Conservation (phyloP, 2,329 filamentous ascomycete species). For the Paracoccidioides brasiliensis region DNA sequence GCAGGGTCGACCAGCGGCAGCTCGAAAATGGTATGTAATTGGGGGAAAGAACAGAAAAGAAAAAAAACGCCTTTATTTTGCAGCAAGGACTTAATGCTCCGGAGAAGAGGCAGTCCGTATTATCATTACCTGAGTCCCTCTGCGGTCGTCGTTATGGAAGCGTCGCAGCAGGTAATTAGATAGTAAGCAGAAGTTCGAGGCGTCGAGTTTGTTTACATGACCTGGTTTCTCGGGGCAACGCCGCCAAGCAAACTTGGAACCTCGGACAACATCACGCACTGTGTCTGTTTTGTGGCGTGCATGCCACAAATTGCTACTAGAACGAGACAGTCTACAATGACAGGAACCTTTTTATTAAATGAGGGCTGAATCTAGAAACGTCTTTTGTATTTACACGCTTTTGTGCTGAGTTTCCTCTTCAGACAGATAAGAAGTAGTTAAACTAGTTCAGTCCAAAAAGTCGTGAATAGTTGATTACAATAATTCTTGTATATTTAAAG, state of each 20-base stretch:
- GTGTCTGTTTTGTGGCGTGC: no score
- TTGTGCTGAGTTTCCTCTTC: no score
- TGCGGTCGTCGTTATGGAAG: neutral
- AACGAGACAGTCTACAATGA: no score
- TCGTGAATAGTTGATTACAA: no score
- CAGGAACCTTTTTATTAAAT: no score
- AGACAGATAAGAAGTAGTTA: no score
- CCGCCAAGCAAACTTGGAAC: neutral
- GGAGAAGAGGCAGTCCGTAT: neutral
- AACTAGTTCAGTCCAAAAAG: no score
- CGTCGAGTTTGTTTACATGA: neutral
- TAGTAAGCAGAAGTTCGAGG: neutral
- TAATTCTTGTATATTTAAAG: no score
- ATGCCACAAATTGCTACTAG: no score
- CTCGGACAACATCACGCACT: neutral
- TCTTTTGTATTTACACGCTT: no score
- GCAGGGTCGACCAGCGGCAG: neutral
- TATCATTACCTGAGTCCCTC: no score
- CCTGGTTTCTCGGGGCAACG: constrained; percentile 3
- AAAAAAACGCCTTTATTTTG: neutral
- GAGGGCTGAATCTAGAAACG: no score
- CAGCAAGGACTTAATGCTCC: neutral
- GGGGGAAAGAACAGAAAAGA: neutral
- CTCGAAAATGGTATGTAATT: neutral
- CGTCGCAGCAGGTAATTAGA: neutral